Evolutionary conservation across 176 grass and related monocot genomes (phyloP), one percentile per base, ranked within the genome.

Genomic region (Neostapfia colusana): DNA sequence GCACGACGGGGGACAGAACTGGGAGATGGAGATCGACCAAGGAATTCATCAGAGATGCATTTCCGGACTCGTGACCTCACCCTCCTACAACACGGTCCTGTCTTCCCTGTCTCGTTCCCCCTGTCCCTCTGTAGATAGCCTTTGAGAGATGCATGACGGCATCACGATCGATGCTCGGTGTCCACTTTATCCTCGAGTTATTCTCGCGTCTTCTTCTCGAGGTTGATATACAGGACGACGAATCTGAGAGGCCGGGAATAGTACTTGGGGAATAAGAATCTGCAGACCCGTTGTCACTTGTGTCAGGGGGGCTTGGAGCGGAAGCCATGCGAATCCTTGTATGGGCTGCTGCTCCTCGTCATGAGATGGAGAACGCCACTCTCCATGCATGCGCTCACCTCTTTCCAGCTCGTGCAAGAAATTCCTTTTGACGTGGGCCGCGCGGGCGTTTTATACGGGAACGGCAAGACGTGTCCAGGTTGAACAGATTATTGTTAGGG

Each of bases 161-260:
- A 39, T 66, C 58, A 26, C 45, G 61, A 65, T 53, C 75, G n/a
- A n/a, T n/a, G n/a, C n/a, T n/a, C 10, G 17, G 46, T 75, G 55
- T 70, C 71, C 35, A 44, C 68, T n/a, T 60, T 24, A 70, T 44
- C 66, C 54, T 14, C 48, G 7, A 75, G 49, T 31, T 75, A 11
- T 65, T 56, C 48, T 20, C n/a, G 26, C 25, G 63, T 75, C 55
- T 76, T 60, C 54, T 69, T 69, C 64, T 62, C 70, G 2, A 56
- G 66, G 59, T 41, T 77, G 73, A 57, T 77, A 72, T 71, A 53
- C 39, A 15, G 6, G 85, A 77, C 79, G 55, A 77, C 42, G 73
- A 82, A 87, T 82, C 74, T 24, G n/a, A 7, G 39, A 66, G 56
- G n/a, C n/a, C n/a, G n/a, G 84, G 84, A 66, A 79, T 72, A 79